Conservation (phyloP, 169 alveolate species). For the Plasmodium malariae region DNA sequence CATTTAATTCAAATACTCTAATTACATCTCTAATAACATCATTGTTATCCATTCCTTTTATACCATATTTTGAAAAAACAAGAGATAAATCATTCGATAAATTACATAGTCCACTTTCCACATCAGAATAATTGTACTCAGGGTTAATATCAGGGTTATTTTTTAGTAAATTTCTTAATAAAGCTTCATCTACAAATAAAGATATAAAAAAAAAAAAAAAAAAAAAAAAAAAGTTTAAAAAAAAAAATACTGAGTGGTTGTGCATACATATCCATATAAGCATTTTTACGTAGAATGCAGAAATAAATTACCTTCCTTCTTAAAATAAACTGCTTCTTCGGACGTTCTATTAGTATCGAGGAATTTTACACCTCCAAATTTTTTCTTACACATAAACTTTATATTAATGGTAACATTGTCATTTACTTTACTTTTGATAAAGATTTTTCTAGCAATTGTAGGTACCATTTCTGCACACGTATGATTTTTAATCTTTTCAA, state of each 20-base stretch:
- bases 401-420: constrained; percentile 20
- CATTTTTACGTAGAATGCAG: background rate
- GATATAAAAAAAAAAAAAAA: constrained; percentile 7
- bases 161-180: constrained; percentile 79
- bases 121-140: constrained; percentile 42
- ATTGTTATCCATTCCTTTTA: constrained; percentile 39
- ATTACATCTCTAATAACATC: constrained; percentile 48
- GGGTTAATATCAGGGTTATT: constrained; percentile 84
- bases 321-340: constrained; percentile 81
- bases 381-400: constrained; percentile 52
- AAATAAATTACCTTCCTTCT: constrained; percentile 80
- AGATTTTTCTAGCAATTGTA: constrained; percentile 23
- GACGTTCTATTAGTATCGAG: constrained; percentile 79
- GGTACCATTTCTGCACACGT: constrained; percentile 35
- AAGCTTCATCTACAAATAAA: constrained; percentile 78
- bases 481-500: background rate
- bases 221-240: background rate
- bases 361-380: constrained; percentile 79
- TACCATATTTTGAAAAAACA: constrained; percentile 72
- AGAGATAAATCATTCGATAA: constrained; percentile 62
- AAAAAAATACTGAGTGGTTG: too few relatives aligned
- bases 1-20: constrained; percentile 70
- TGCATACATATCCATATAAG: too few relatives aligned
- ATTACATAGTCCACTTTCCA: constrained; percentile 31
- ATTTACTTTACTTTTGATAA: constrained; percentile 32